phyloP scores from a whole-genome alignment of 805 yeast genomes.

The Candida endomychidarum region DNA sequence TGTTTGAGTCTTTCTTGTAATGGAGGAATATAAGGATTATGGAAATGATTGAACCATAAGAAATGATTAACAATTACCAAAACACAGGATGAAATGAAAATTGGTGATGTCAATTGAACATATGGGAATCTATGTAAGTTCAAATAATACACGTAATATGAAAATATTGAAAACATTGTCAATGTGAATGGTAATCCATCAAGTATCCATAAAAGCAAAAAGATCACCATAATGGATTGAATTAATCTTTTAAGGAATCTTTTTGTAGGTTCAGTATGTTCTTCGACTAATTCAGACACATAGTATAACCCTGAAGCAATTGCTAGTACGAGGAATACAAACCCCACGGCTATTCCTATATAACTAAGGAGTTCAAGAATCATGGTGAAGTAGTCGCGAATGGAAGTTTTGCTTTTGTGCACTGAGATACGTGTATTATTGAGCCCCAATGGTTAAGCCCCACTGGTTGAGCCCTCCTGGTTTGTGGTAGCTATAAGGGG shows the following conservation, averaged over 20 bases:
- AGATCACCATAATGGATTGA: constrained; percentile 54
- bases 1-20: constrained; percentile 58
- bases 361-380: constrained; percentile 40
- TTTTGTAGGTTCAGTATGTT: constrained; percentile 83
- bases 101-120: constrained; percentile 69
- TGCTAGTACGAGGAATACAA: constrained; percentile 43
- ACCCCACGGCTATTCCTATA: constrained; percentile 38
- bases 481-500: too few species aligned
- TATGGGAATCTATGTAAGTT: constrained; percentile 83
- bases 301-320: constrained; percentile 92
- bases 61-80: constrained; percentile 80
- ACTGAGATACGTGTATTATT: too few species aligned
- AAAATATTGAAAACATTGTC: constrained; percentile 63
- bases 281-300: constrained; percentile 89
- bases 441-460: too few species aligned
- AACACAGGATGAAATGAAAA: constrained; percentile 67
- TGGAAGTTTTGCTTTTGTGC: too few species aligned
- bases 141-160: constrained; percentile 73
- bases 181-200: constrained; percentile 79
- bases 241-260: constrained; percentile 65
- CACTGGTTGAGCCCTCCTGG: too few species aligned
- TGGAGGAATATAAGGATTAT: constrained; percentile 70
- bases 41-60: constrained; percentile 86
- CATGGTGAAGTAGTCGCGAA: constrained; percentile 24
- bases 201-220: constrained; percentile 58